Evolutionary conservation across 2,329 filamentous ascomycete species (phyloP), one percentile per base, ranked within the genome.

Genomic region (Ceratocystis variospora): DNA sequence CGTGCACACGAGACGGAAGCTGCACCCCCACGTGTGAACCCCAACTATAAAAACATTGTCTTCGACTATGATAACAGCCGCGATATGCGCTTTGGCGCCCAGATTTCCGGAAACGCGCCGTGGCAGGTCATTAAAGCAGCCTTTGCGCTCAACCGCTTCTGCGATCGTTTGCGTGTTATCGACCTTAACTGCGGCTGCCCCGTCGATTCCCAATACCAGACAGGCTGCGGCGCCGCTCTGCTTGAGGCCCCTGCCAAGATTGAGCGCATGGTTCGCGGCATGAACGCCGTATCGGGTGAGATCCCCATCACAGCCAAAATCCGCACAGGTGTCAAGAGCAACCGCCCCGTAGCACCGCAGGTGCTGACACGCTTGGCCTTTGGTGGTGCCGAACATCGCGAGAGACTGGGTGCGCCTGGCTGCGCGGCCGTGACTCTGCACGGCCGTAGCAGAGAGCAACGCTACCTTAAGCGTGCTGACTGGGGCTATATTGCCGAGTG

Each of bases 101-200:
- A 99, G 73, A 92, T 99, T 70, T 89, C 92, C 1, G 91, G 89
- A 44, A 95, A 90, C 76, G 94, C 95, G 74, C 90, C 92, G 15
- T 96, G 90, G 88, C 81, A 91, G 66, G 93, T 89, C 2, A 82
- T 93, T 73, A 96, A 96, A 77, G 87, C 90, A 0, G 89, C 93
- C 0, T 91, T 97, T 74, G 83, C 88, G 2, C 78, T 99, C 61
- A 87, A 87, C 4, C 81, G 82, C 37, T 84, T 88, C 69, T 86
- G 92, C 67, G 92, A 94, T 2, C 84, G 90, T 71, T 81, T 99
- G 22, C 89, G 94, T 45, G 85, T 96, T 48, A 89, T 99, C 70
- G 94, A 99, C 73, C 80, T 99, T 71, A 99, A 99, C 79, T 97
- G 93, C 72, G 94, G 94, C 57, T 99, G 94, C 73, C 94, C 94